Evolutionary conservation across 164 flowering plant genomes (phyloP).

Genomic region (Paratinospora sagittata): DNA sequence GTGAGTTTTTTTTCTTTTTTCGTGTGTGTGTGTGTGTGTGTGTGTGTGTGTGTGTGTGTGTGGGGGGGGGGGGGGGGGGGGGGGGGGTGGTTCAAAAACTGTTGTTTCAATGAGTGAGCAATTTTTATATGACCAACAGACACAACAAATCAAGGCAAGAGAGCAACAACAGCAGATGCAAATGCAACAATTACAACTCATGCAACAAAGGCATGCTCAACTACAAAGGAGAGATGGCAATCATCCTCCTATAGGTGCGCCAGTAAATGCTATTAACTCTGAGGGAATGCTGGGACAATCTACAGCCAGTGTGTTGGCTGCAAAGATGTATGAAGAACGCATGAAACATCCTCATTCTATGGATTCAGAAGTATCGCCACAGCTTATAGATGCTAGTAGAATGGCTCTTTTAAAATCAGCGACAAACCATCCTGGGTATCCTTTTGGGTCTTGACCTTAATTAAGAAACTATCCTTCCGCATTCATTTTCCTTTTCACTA

Average conservation of each 20-base stretch:
- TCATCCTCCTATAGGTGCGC: constrained; percentile 55
- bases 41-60: no score
- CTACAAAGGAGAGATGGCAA: constrained; percentile 62
- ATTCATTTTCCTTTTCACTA: background rate
- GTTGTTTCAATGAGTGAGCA: constrained; percentile 4
- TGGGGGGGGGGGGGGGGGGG: no score
- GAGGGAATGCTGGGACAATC: constrained; percentile 74
- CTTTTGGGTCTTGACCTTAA: background rate
- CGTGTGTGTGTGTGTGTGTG: no score
- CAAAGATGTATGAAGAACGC: constrained; percentile 73
- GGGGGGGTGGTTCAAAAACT: background rate
- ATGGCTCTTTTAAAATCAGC: constrained; percentile 79
- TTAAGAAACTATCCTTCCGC: background rate
- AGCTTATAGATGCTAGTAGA: constrained; percentile 67
- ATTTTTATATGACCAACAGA: constrained; percentile 22
- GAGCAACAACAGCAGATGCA: constrained; percentile 70
- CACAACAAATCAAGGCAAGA: constrained; percentile 59
- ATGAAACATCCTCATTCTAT: constrained; percentile 66
- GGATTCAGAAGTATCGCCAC: constrained; percentile 64
- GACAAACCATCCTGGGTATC: constrained; percentile 64
- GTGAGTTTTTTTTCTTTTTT: background rate
- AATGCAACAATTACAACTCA: constrained; percentile 69
- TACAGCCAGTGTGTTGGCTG: constrained; percentile 65
- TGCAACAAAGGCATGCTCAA: constrained; percentile 72
- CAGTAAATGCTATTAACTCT: constrained; percentile 49